Percentiles rank a stretch among this genome's conserved stretches.
Conservation (phyloP, 140 eudicot genomes). For the Ambrosia hybrid region DNA sequence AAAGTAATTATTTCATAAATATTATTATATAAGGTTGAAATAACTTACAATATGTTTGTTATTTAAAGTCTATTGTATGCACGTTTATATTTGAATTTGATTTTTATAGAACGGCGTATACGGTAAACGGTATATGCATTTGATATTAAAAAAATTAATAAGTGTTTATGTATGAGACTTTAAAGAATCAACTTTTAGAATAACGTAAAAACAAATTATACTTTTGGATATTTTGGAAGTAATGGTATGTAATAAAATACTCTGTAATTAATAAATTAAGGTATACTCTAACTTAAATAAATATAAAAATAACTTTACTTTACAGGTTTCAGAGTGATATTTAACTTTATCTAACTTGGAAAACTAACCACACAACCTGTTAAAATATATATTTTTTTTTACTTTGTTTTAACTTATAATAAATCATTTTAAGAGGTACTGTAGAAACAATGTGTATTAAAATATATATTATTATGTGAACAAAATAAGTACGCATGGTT, state of each 20-base stretch:
- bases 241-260: neutral
- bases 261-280: neutral
- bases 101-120: too few species aligned
- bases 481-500: conserved; percentile 4
- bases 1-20: too few species aligned
- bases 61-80: neutral
- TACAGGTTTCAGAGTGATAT: conserved; percentile 12
- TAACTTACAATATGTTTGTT: too few species aligned
- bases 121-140: neutral
- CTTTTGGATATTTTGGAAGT: conserved; percentile 2
- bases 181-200: conserved; percentile 5
- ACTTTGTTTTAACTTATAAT: neutral
- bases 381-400: neutral
- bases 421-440: neutral
- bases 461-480: neutral
- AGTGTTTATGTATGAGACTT: conserved; percentile 16
- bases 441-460: neutral
- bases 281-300: neutral
- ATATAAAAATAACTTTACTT: neutral
- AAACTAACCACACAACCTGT: conserved; percentile 11
- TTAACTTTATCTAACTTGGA: conserved; percentile 25
- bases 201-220: neutral
- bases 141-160: neutral
- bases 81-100: neutral
- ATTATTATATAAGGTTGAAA: too few species aligned